phyloP scores from a whole-genome alignment of 2,329 filamentous ascomycete genomes.

The Ophiocordyceps camponoti-leonardi region DNA sequence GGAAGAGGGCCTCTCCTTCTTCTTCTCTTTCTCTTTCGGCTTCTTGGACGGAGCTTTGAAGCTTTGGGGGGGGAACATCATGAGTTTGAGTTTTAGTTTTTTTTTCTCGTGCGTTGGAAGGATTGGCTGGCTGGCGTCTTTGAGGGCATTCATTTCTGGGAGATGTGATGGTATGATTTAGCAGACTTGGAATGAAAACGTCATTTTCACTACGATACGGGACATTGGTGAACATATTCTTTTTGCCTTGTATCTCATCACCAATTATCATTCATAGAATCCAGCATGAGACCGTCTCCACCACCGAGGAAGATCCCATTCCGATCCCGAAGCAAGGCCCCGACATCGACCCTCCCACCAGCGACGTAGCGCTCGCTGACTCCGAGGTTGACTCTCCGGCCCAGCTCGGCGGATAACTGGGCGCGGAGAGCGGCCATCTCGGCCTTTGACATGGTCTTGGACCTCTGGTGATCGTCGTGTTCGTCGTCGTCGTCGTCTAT shows the following conservation, averaged over 20 bases:
- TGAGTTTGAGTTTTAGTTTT: no score
- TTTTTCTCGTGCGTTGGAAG: no score
- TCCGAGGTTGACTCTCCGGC: constrained; percentile 64
- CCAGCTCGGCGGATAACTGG: constrained; percentile 54
- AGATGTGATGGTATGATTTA: no score
- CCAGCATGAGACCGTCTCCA: constrained; percentile 21
- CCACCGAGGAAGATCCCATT: constrained; percentile 28
- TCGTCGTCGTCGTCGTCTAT: constrained; percentile 78
- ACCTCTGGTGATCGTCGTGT: constrained; percentile 62
- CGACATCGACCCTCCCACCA: constrained; percentile 68
- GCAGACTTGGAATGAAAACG: no score
- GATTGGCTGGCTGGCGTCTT: no score
- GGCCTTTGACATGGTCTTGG: constrained; percentile 49
- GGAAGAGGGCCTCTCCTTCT: no score
- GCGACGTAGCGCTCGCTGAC: constrained; percentile 80
- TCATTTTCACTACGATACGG: no score
- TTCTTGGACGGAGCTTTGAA: background rate
- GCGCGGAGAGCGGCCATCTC: constrained; percentile 55
- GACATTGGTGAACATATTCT: no score
- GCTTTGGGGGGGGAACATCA: no score
- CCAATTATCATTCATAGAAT: constrained; percentile 5
- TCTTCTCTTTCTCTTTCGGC: no score
- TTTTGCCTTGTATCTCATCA: background rate
- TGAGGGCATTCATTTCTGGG: no score
- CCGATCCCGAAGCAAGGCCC: constrained; percentile 46